A percentile compares a stretch with the other conserved stretches of the same genome.
Conservation (phyloP, 1,139 yeast genomes). For the Yamadazyma atmosphaerica region DNA sequence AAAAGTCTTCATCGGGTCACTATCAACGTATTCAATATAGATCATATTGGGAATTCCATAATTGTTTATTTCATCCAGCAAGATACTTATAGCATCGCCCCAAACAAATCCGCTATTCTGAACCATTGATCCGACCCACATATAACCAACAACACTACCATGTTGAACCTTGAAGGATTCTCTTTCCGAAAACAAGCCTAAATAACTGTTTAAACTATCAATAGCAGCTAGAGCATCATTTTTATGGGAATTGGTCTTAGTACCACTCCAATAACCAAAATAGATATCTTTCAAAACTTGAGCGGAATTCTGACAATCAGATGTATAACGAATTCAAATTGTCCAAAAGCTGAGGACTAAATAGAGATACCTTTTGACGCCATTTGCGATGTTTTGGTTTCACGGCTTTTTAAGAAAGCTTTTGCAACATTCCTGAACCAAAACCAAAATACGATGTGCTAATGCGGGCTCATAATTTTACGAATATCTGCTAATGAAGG, state of each 20-base stretch:
- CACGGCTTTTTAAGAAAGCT: too few species aligned
- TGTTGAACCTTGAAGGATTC: constrained; percentile 10
- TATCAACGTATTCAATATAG: constrained; percentile 11
- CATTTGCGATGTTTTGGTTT: too few species aligned
- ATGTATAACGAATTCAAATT: not conserved
- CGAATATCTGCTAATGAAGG: too few species aligned
- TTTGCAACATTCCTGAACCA: too few species aligned
- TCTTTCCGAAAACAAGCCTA: constrained; percentile 7
- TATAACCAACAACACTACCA: constrained; percentile 12
- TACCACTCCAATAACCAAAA: constrained; percentile 14
- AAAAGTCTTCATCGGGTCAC: constrained; percentile 11
- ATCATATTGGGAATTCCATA: constrained; percentile 10
- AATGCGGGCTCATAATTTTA: too few species aligned
- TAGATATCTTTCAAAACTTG: constrained; percentile 7
- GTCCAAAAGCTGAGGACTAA: too few species aligned
- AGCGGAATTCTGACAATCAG: constrained; percentile 8
- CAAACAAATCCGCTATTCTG: constrained; percentile 14
- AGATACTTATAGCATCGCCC: constrained; percentile 5
- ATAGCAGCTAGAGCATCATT: constrained; percentile 12
- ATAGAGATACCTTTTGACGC: too few species aligned
- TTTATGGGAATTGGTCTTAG: constrained; percentile 12
- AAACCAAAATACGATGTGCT: too few species aligned
- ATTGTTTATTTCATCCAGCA: constrained; percentile 9
- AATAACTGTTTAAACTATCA: constrained; percentile 10
- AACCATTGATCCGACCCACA: constrained; percentile 18